Evolutionary conservation across 345 rosid genomes (phyloP), one percentile per base, ranked within the genome.

Genomic region (Arabis alpina): DNA sequence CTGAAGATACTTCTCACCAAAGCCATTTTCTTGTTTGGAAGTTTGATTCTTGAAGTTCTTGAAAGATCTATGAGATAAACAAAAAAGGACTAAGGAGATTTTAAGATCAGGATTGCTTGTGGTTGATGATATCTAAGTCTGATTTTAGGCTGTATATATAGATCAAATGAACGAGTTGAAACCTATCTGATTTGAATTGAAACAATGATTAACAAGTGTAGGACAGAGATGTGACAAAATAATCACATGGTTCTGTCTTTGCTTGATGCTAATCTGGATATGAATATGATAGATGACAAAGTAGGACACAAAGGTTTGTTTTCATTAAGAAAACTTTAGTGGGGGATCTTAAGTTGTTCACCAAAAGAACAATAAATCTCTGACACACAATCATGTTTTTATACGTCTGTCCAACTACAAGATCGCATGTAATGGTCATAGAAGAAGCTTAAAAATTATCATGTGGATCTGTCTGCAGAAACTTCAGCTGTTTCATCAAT

Each of bases 311-410:
- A 14, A 34, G 7, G 30, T 50, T 52, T 52, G 32, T 51, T 51
- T 24, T 24, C 32, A 24, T 51, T 24, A 25, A 23, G n/a, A 51
- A 51, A 19, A 24, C 23, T 3, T 51, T 24, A 51, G 59, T 54
- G 41, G 10, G 58, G 59, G 59, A 54, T 41, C 42, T 54, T 28
- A 34, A 54, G 42, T 32, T 34, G 42, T 30, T 30, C 41, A 65
- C 49, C 50, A n/a, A 39, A 6, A 66, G 61, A 66, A 42, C 71
- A 42, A 65, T 59, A 65, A 54, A 34, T 54, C 60, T 32, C 42
- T 54, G 19, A 30, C 23, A 19, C 12, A 54, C 34, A 5, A 44
- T 44, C 49, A 44, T 44, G 49, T 14, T 44, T 42, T 14, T 14
- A n/a, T 44, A 52, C 56, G 32, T 28, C 32, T 19, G 27, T 51